These are phyloP conservation scores for Tulasnella sp. DNA, from an alignment of 768 basidiomycete genomes.

Conservation along the genomic window DNA sequence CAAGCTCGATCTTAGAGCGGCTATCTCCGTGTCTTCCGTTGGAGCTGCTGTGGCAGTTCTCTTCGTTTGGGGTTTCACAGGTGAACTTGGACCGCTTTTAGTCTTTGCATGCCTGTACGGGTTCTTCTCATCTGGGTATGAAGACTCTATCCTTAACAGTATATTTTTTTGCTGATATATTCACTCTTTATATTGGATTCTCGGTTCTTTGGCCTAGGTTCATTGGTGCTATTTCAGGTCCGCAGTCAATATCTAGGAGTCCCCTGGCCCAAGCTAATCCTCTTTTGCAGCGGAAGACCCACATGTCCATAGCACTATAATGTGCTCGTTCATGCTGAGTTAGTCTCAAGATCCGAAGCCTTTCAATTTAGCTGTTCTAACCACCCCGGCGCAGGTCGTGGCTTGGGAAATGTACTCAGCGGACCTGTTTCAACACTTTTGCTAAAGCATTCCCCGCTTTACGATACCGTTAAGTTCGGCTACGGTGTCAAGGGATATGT, in stretches of 20 bases:
- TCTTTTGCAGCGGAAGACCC: background rate
- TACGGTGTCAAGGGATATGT: background rate
- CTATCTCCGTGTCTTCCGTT: background rate
- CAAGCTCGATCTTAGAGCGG: background rate
- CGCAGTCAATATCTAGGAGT: background rate
- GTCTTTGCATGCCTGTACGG: slow-evolving; percentile 10
- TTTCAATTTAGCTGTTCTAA: no score
- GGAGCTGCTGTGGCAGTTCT: background rate
- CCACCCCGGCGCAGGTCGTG: background rate
- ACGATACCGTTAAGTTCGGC: background rate
- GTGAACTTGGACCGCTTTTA: background rate
- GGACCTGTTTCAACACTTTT: background rate
- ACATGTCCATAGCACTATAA: no score
- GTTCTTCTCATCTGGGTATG: background rate
- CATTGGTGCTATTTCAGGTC: slow-evolving; percentile 3
- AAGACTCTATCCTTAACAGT: background rate
- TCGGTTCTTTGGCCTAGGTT: slow-evolving; percentile 8
- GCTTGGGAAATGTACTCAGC: background rate
- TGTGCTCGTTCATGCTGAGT: no score
- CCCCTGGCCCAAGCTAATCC: background rate
- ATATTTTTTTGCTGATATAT: no score
- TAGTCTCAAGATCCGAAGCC: no score
- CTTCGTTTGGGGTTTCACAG: slow-evolving; percentile 8
- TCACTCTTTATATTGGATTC: background rate
- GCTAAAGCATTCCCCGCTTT: background rate